phyloP scores from a whole-genome alignment of 768 basidiomycete genomes.

The Rhodotorula kratochvilovae region DNA sequence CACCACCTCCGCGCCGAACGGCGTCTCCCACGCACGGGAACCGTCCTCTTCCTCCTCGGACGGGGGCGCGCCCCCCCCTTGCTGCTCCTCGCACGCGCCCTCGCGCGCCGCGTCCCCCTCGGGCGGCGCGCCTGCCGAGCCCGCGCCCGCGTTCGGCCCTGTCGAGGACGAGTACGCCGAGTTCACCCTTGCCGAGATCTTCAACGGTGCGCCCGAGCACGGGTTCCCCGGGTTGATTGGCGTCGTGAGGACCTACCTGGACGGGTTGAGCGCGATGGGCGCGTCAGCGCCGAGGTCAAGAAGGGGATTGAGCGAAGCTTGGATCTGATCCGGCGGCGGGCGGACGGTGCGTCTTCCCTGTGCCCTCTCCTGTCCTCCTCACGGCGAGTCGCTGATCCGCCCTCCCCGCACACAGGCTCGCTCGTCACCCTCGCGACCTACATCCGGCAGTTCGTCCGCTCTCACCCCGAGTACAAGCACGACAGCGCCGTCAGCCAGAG shows the following conservation, averaged over 20 bases:
- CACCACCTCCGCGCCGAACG: neutral
- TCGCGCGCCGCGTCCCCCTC: constrained; percentile 34
- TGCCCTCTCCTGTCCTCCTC: neutral
- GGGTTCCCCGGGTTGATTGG: constrained; percentile 28
- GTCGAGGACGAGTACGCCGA: constrained; percentile 83
- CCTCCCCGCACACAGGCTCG: constrained; percentile 52
- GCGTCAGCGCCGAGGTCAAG: constrained; percentile 49
- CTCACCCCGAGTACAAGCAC: constrained; percentile 83
- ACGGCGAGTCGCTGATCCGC: neutral
- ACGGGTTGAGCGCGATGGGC: constrained; percentile 64
- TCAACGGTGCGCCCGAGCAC: constrained; percentile 74
- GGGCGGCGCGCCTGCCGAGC: too few relatives aligned
- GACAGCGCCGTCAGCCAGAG: constrained; percentile 86
- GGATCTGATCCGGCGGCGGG: constrained; percentile 66
- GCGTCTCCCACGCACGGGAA: neutral
- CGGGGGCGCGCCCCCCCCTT: neutral
- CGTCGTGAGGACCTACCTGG: constrained; percentile 57
- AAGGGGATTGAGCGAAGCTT: constrained; percentile 68
- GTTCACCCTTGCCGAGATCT: constrained; percentile 85
- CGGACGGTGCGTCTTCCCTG: constrained; percentile 60
- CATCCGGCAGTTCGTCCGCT: constrained; percentile 85
- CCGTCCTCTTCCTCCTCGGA: neutral
- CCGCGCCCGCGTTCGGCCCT: constrained; percentile 45
- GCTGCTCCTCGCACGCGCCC: constrained; percentile 31
- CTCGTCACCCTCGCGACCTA: constrained; percentile 82